phyloP scores from a whole-genome alignment of 345 rosid genomes.

The Cochlearia excelsa region DNA sequence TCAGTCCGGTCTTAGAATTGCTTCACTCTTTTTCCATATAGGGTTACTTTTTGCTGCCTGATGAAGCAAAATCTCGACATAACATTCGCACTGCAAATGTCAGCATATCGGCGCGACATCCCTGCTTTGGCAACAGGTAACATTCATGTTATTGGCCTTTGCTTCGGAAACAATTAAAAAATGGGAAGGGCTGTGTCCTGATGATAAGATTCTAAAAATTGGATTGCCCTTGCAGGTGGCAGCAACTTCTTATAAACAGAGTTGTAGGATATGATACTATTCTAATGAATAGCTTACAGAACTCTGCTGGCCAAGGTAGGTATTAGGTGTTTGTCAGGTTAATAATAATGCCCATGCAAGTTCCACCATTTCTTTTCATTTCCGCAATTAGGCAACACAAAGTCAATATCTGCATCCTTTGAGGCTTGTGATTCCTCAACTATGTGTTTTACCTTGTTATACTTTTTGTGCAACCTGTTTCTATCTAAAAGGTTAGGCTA shows the following conservation, averaged over 20 bases:
- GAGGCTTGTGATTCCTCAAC: conserved; percentile 7
- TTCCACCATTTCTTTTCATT: conserved; percentile 15
- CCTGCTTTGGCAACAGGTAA: conserved; percentile 99
- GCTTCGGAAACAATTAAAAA: conserved; percentile 2
- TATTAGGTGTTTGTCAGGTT: conserved; percentile 22
- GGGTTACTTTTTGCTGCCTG: conserved; percentile 96
- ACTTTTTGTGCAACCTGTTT: conserved; percentile 8
- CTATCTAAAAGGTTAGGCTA: conserved; percentile 15
- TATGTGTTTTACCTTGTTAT: conserved; percentile 7
- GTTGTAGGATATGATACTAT: conserved; percentile 99
- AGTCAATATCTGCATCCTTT: conserved; percentile 10
- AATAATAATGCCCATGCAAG: neutral
- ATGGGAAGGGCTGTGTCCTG: conserved; percentile 12
- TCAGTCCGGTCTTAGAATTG: conserved; percentile 11
- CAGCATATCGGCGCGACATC: conserved; percentile 86
- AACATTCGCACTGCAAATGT: conserved; percentile 74
- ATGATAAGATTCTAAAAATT: conserved; percentile 13
- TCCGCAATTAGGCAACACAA: neutral
- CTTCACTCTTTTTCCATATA: conserved; percentile 30
- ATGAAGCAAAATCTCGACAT: conserved; percentile 79
- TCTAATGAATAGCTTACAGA: conserved; percentile 89
- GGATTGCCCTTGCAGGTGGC: conserved; percentile 73
- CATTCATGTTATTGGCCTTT: conserved; percentile 14
- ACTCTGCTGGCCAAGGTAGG: conserved; percentile 88
- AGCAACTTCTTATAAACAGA: conserved; percentile 96